Percentiles rank a stretch among this genome's conserved stretches.
These are phyloP conservation scores for Syncephalastrum monosporum DNA, from an alignment of 371 early-diverging fungal genomes.

Conservation along the genomic window DNA sequence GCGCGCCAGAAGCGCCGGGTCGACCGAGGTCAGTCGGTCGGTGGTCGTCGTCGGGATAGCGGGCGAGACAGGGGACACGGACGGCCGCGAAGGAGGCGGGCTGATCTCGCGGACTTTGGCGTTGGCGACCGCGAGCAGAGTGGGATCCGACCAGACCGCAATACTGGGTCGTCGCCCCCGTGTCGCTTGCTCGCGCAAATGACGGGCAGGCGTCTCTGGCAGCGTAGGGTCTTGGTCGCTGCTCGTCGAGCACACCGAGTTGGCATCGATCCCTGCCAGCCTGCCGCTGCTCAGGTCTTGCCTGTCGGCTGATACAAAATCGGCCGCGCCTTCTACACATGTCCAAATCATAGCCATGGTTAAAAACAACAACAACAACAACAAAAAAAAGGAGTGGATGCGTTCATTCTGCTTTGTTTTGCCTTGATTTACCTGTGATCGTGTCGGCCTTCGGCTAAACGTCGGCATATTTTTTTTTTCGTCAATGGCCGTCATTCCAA, in stretches of 20 bases:
- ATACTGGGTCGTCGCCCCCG: slow-evolving; percentile 68
- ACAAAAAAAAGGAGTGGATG: slow-evolving; percentile 5
- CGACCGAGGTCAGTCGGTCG: slow-evolving; percentile 13
- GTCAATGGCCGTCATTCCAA: too few relatives aligned
- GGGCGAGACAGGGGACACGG: background rate
- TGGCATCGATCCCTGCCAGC: slow-evolving; percentile 17
- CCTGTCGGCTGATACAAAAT: too few relatives aligned
- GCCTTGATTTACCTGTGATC: slow-evolving; percentile 3
- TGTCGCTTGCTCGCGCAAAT: slow-evolving; percentile 40
- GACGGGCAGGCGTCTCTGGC: slow-evolving; percentile 21
- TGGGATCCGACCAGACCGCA: slow-evolving; percentile 83
- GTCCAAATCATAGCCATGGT: too few relatives aligned
- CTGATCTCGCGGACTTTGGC: slow-evolving; percentile 13
- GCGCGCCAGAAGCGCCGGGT: slow-evolving; percentile 15
- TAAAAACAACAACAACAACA: slow-evolving; percentile 5
- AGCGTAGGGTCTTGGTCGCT: slow-evolving; percentile 47
- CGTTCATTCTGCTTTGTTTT: background rate
- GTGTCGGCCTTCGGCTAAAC: background rate
- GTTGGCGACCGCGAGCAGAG: slow-evolving; percentile 55
- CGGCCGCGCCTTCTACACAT: too few relatives aligned
- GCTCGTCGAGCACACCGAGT: slow-evolving; percentile 42
- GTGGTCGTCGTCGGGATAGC: background rate
- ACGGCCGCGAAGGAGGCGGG: background rate
- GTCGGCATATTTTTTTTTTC: too few relatives aligned
- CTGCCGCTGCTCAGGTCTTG: too few relatives aligned